Evolutionary conservation across 805 yeast genomes (phyloP).

Genomic region (Pichia gijzeniarum): DNA sequence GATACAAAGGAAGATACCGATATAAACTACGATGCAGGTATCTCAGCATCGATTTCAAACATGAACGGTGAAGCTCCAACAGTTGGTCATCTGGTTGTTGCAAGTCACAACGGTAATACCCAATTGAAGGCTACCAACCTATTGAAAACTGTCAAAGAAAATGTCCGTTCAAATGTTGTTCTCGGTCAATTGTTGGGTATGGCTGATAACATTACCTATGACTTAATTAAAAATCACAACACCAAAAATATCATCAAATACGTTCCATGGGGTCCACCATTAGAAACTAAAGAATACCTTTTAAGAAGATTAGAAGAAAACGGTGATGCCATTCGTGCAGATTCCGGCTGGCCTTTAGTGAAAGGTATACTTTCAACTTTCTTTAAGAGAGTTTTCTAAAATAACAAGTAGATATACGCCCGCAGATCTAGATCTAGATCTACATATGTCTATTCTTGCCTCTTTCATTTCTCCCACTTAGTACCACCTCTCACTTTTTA

Average conservation of each 20-base stretch:
- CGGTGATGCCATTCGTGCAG: slow-evolving; percentile 87
- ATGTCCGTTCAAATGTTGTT: slow-evolving; percentile 55
- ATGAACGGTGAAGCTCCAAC: slow-evolving; percentile 39
- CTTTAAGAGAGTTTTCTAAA: slow-evolving; percentile 25
- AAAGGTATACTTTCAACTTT: slow-evolving; percentile 43
- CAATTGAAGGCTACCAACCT: slow-evolving; percentile 62
- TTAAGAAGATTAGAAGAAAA: slow-evolving; percentile 90
- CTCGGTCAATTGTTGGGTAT: slow-evolving; percentile 90
- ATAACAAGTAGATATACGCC: no score
- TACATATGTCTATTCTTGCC: no score
- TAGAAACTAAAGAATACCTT: slow-evolving; percentile 86
- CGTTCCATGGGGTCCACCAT: slow-evolving; percentile 97
- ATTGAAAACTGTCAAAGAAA: slow-evolving; percentile 25
- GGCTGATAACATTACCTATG: slow-evolving; percentile 86
- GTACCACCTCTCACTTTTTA: not conserved
- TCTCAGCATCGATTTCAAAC: slow-evolving; percentile 52
- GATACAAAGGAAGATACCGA: slow-evolving; percentile 78
- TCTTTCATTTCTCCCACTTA: no score
- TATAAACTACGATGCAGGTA: slow-evolving; percentile 63
- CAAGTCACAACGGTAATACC: slow-evolving; percentile 83
- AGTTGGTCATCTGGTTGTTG: slow-evolving; percentile 78
- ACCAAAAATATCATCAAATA: slow-evolving; percentile 81
- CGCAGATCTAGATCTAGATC: no score
- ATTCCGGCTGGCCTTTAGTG: slow-evolving; percentile 71
- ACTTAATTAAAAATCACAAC: slow-evolving; percentile 56